phyloP scores from a whole-genome alignment of 176 grass and related monocot genomes.

The Avena insularis region DNA sequence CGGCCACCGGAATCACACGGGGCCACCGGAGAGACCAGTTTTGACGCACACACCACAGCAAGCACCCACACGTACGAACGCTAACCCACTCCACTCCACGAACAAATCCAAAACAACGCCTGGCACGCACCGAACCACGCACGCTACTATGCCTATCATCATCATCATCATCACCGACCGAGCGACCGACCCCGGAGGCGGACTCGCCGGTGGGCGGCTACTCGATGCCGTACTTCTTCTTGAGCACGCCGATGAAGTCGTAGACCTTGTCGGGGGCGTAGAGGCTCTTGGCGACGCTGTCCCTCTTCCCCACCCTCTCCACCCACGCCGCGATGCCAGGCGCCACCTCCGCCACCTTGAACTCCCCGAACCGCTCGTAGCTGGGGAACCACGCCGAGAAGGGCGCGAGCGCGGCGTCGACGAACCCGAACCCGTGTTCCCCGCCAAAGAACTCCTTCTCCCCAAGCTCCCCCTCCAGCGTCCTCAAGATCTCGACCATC shows the following conservation, averaged over 20 bases:
- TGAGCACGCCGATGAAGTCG: constrained; percentile 24
- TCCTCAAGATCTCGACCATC: constrained; percentile 33
- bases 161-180: too few relatives aligned
- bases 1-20: too few relatives aligned
- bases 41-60: too few relatives aligned
- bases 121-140: too few relatives aligned
- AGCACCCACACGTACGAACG: too few relatives aligned
- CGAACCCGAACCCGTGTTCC: constrained; percentile 33
- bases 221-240: constrained; percentile 42
- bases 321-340: constrained; percentile 47
- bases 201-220: neutral
- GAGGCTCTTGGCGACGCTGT: constrained; percentile 44
- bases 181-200: too few relatives aligned
- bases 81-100: too few relatives aligned
- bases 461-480: constrained; percentile 47
- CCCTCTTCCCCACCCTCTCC: constrained; percentile 36
- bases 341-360: constrained; percentile 32
- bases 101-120: too few relatives aligned
- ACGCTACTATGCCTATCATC: too few relatives aligned
- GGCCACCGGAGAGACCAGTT: too few relatives aligned
- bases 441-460: constrained; percentile 51
- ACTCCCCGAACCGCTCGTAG: constrained; percentile 44
- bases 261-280: constrained; percentile 37
- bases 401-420: constrained; percentile 48
- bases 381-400: constrained; percentile 40